Evolutionary conservation across 2,329 filamentous ascomycete species (phyloP), one percentile per base, ranked within the genome.

Genomic region (Lojkania enalia): DNA sequence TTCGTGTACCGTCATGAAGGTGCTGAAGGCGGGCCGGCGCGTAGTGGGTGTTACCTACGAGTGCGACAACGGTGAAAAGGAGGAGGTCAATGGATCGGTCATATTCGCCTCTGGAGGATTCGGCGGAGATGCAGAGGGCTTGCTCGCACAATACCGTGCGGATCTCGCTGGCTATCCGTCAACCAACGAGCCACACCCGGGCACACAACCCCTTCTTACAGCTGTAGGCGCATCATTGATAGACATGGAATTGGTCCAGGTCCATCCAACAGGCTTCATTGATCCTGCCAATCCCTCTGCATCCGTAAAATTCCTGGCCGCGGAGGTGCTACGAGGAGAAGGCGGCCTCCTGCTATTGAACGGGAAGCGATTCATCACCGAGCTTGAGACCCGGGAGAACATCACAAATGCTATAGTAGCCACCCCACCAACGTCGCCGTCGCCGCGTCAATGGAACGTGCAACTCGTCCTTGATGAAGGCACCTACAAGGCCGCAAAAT

Each of bases 221-320:
- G 58, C 48, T 2, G 39, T 72, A 0, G 74, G 74, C 0, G 74
- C 73, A 0, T 61, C 68, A 25, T 41, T 75, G 11, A 45, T 74
- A 2, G 74, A 77, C 49, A 77, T 77, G 74, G 69, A 74, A 0
- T 55, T 65, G 14, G 81, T 86, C 2, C 83, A 86, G 61, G 74
- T 86, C 3, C 83, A 86, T 51, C 83, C 83, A 2, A 85, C 83
- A 0, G 81, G 81, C 0, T 86, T 86, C 55, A 70, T 86, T 4
- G 81, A 85, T 50, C 76, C 77, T 0, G 69, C 72, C 1, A 71
- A 74, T 21, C 66, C 71, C 0, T 53, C 52, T 1, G 72, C 74
- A 0, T 64, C 66, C 23, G 74, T 82, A 36, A 86, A 86, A 63
- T 81, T 86, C 54, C 75, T 86, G 3, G 82, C 82, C 0, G 83